Evolutionary conservation across 2,329 filamentous ascomycete species (phyloP).

Genomic region (Xylaria sp.): DNA sequence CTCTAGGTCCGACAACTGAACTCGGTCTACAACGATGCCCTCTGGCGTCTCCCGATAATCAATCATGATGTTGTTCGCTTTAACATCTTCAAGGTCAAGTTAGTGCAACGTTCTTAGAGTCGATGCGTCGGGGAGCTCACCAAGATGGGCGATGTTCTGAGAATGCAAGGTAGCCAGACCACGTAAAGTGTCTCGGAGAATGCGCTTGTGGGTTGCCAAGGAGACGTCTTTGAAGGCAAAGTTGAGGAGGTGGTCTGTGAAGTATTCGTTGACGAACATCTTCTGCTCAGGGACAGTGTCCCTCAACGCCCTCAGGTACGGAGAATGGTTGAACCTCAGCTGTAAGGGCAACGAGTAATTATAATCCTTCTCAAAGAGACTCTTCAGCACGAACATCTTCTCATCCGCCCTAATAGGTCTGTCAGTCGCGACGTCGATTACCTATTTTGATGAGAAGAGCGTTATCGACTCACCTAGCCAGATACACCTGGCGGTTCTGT

Average conservation of each 20-base stretch:
- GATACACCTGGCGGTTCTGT: constrained; percentile 50
- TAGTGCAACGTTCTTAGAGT: constrained; percentile 1
- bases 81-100: constrained; percentile 50
- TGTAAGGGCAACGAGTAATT: constrained; percentile 50
- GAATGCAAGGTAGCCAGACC: constrained; percentile 53
- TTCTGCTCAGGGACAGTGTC: constrained; percentile 57
- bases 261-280: constrained; percentile 58
- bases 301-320: constrained; percentile 52
- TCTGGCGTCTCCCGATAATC: constrained; percentile 50
- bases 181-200: constrained; percentile 55
- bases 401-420: constrained; percentile 43
- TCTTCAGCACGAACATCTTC: constrained; percentile 51
- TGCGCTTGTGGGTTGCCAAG: constrained; percentile 52
- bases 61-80: constrained; percentile 57
- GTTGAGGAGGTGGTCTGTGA: constrained; percentile 55
- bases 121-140: constrained; percentile 39
- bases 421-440: constrained; percentile 7
- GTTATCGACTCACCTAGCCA: constrained; percentile 46
- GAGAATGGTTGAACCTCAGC: constrained; percentile 47
- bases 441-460: not conserved
- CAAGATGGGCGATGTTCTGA: constrained; percentile 52
- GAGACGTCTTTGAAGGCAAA: constrained; percentile 55
- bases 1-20: constrained; percentile 55
- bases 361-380: constrained; percentile 49
- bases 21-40: constrained; percentile 49